A percentile compares a stretch with the other conserved stretches of the same genome.
These are phyloP conservation scores for Rhynchospora pubera DNA, from an alignment of 176 grass and related monocot species.

Conservation along the genomic window DNA sequence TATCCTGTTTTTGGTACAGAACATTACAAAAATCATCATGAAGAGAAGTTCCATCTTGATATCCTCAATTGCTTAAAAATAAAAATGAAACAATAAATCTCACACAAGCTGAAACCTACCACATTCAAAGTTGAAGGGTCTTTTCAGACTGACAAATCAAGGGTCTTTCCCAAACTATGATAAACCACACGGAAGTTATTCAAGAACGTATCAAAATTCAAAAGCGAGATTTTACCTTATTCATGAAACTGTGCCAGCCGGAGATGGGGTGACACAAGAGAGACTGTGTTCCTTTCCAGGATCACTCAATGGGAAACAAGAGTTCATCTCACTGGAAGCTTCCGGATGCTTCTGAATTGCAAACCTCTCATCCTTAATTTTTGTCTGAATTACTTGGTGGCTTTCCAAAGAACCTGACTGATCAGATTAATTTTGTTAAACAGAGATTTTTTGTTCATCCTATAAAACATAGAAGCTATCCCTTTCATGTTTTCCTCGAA, in stretches of 20 bases:
- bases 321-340: constrained; percentile 21
- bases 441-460: not conserved
- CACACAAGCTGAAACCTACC: not conserved
- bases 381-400: constrained; percentile 28
- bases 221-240: constrained; percentile 13
- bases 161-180: not conserved
- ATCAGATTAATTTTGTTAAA: constrained; percentile 40
- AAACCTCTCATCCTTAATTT: constrained; percentile 29
- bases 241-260: constrained; percentile 21
- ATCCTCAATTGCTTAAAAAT: not conserved
- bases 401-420: constrained; percentile 64
- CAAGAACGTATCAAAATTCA: not conserved
- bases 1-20: not conserved
- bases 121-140: not conserved
- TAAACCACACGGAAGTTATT: not conserved
- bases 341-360: constrained; percentile 18
- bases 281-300: constrained; percentile 29
- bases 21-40: not conserved
- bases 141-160: too few species aligned
- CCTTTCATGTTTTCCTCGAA: not conserved
- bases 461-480: not conserved
- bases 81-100: not conserved
- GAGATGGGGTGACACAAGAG: constrained; percentile 39
- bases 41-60: not conserved
- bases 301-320: constrained; percentile 19